Evolutionary conservation across 73 alveolate genomes (phyloP), one percentile per base, ranked within the genome.

Genomic region (Blepharisma stoltei): DNA sequence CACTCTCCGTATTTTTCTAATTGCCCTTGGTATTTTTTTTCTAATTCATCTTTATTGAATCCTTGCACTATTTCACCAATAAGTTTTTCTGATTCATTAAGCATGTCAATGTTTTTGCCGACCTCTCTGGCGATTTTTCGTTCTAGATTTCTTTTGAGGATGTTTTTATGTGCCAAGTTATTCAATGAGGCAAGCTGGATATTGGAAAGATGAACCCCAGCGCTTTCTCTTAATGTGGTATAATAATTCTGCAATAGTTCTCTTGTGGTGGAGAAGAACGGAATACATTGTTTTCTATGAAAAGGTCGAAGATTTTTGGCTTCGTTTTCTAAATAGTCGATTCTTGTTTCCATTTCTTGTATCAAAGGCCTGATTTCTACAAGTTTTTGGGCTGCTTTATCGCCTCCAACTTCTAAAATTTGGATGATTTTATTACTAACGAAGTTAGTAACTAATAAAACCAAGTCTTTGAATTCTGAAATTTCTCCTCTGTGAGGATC

Each of bases 1-100:
- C 73, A 60, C 45, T 60, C 73, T 20, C 73, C 73, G 73, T 60
- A 60, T 60, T 60, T 60, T 25, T 60, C 73, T 14, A 60, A 25
- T 14, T n/a, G 23, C 2, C 45, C 73, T 60, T 60, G 0, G 73
- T 60, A 60, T 60, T 60, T 60, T 60, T 14, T 60, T 60, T 60
- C 48, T 14, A 60, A 38, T n/a, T 60, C 73, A 2, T 60, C 46
- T 60, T 60, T 60, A 25, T 60, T 60, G 14, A 60, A 60, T 14
- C 49, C 38, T 60, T 60, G 14, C 47, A 38, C 37, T n/a, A 60
- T 60, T 60, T 60, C 73, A 8, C 23, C 73, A 38, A 60, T 60
- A 14, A 14, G 14, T 25, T 14, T 8, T 25, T 60, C 73, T 8
- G 73, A 60, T 25, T 60, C 48, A 38, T 60, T 60, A 9, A 60